These are phyloP conservation scores for Atractiella rhizophila DNA, from an alignment of 768 basidiomycete genomes.

Conservation along the genomic window DNA sequence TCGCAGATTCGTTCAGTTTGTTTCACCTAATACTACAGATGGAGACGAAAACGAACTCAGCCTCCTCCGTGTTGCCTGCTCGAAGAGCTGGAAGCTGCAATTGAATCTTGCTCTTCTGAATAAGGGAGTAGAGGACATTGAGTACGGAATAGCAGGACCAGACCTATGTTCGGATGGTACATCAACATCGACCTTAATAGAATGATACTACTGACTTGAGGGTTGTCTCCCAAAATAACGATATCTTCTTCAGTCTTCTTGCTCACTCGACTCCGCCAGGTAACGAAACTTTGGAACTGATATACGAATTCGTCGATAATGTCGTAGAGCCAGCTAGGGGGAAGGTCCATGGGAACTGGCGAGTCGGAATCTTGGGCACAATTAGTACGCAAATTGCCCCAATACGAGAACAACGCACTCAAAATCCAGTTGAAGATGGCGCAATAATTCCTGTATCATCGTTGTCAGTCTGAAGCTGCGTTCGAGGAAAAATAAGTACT, in stretches of 20 bases:
- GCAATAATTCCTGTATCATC: slow-evolving; percentile 58
- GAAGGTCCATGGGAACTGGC: slow-evolving; percentile 74
- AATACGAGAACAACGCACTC: slow-evolving; percentile 31
- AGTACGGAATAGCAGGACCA: slow-evolving; percentile 97
- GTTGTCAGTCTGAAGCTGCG: no score
- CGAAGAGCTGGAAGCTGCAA: slow-evolving; percentile 66
- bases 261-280: slow-evolving; percentile 22
- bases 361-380: slow-evolving; percentile 52
- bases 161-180: slow-evolving; percentile 30
- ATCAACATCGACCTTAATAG: background rate
- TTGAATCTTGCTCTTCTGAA: slow-evolving; percentile 88
- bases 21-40: no score
- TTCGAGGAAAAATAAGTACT: background rate
- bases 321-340: slow-evolving; percentile 96
- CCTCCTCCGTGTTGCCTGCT: slow-evolving; percentile 55
- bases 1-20: background rate
- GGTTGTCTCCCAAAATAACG: slow-evolving; percentile 39
- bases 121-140: slow-evolving; percentile 91
- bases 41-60: slow-evolving; percentile 24
- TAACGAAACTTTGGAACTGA: slow-evolving; percentile 70
- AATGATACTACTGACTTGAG: background rate
- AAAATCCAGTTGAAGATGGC: slow-evolving; percentile 93
- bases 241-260: slow-evolving; percentile 76
- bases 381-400: background rate
- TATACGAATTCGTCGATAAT: slow-evolving; percentile 95